phyloP scores from a whole-genome alignment of 176 grass and related monocot genomes.

The Luzula sylvatica region DNA sequence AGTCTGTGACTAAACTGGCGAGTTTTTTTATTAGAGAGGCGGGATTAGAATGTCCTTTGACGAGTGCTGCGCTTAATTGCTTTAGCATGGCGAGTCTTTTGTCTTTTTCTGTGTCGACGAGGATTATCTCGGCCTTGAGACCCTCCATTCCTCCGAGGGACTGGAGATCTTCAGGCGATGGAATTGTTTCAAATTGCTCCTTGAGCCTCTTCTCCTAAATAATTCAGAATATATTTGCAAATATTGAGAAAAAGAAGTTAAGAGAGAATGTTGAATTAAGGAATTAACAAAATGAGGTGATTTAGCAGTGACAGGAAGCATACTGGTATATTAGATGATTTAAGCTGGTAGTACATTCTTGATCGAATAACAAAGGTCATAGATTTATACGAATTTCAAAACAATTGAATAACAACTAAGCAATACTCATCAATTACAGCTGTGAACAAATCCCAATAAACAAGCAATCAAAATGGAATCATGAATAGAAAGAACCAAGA shows the following conservation, averaged over 20 bases:
- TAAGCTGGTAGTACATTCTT: too few relatives aligned
- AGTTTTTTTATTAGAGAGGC: constrained; percentile 76
- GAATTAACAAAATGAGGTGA: not conserved
- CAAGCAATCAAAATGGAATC: not conserved
- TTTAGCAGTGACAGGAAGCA: not conserved
- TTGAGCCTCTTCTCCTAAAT: constrained; percentile 86
- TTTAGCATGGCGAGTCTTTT: constrained; percentile 84
- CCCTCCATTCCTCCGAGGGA: constrained; percentile 82
- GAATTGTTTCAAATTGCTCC: constrained; percentile 72
- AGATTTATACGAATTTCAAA: too few relatives aligned
- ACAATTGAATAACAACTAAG: too few relatives aligned
- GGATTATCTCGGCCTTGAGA: constrained; percentile 77
- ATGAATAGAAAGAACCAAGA: not conserved
- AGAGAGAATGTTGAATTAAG: not conserved
- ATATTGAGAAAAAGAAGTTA: constrained; percentile 13
- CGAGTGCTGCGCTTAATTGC: constrained; percentile 69
- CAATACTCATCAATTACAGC: too few relatives aligned
- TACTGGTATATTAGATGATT: too few relatives aligned
- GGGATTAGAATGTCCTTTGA: constrained; percentile 78
- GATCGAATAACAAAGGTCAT: too few relatives aligned
- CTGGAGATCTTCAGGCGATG: constrained; percentile 74
- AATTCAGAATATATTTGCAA: constrained; percentile 27
- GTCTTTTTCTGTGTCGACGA: constrained; percentile 84
- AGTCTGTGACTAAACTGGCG: constrained; percentile 82
- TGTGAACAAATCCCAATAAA: not conserved